Percentiles rank a stretch among this genome's conserved stretches.
phyloP scores from a whole-genome alignment of 2,329 filamentous ascomycete genomes.

The Penicillium sp. region DNA sequence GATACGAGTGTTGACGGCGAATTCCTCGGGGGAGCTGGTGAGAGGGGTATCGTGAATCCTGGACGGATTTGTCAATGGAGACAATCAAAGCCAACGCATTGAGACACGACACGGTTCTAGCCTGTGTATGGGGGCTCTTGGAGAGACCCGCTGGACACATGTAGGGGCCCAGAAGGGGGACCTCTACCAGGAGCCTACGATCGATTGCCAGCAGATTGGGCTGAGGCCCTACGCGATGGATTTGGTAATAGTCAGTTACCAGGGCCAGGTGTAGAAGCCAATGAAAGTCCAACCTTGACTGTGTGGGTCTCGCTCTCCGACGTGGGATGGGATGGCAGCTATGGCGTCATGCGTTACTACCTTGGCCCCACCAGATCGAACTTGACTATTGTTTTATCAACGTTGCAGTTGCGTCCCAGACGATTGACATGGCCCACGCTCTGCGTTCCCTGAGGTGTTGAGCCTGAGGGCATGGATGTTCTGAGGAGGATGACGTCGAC shows the following conservation, averaged over 20 bases:
- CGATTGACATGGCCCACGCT: slow-evolving; percentile 1
- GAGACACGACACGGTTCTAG: not conserved
- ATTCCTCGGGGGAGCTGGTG: not conserved
- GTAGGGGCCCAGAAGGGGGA: not conserved
- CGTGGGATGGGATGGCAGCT: not conserved
- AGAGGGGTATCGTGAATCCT: not conserved
- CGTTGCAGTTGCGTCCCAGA: slow-evolving; percentile 29
- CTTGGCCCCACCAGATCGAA: slow-evolving; percentile 18
- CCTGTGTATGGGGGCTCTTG: not conserved
- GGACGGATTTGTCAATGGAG: not conserved
- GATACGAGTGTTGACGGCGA: not conserved
- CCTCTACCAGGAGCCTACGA: no score
- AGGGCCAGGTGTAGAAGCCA: not conserved
- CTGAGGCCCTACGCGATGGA: not conserved
- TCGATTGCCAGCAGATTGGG: not conserved
- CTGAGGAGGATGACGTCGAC: slow-evolving; percentile 11
- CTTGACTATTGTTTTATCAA: slow-evolving; percentile 24
- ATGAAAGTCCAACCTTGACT: not conserved
- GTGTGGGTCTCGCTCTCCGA: not conserved
- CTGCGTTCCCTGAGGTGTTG: not conserved
- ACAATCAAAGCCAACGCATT: not conserved
- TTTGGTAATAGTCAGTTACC: not conserved
- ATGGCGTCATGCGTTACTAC: slow-evolving; percentile 23
- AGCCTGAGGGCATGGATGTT: not conserved
- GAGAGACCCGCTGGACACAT: not conserved